Conservation (phyloP, 257 asterid species). For the Salvia rosmarinus region DNA sequence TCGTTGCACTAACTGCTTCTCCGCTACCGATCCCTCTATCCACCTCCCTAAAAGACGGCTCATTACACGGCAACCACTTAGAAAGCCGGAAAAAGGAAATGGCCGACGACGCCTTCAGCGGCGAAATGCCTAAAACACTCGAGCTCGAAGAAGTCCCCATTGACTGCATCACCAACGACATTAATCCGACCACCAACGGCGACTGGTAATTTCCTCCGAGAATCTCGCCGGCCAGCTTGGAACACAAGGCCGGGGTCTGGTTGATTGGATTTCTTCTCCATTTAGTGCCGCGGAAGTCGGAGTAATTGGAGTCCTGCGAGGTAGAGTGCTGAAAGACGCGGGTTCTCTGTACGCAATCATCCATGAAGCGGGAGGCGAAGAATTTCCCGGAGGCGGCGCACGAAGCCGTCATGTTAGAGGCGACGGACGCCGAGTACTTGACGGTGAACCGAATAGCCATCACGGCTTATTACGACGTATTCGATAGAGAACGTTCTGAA, state of each 20-base stretch:
- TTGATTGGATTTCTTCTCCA: constrained; percentile 25
- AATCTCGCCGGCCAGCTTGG: constrained; percentile 53
- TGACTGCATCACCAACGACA: constrained; percentile 62
- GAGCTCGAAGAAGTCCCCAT: constrained; percentile 37
- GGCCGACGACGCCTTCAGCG: constrained; percentile 52
- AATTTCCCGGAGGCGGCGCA: constrained; percentile 55
- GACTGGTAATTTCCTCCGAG: constrained; percentile 49
- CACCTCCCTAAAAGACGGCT: constrained; percentile 50
- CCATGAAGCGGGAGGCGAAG: constrained; percentile 55
- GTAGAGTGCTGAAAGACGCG: constrained; percentile 46
- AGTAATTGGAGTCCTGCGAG: constrained; percentile 45
- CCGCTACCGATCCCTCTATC: constrained; percentile 52
- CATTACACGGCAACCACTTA: constrained; percentile 82
- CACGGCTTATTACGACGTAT: constrained; percentile 27
- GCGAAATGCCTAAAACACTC: constrained; percentile 61
- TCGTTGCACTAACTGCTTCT: constrained; percentile 23
- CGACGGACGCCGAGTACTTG: constrained; percentile 72
- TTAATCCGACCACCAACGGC: constrained; percentile 57
- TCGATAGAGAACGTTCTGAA: neutral
- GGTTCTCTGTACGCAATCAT: constrained; percentile 54
- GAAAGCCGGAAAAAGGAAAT: constrained; percentile 63
- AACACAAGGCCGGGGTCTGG: constrained; percentile 44
- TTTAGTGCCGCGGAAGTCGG: constrained; percentile 37
- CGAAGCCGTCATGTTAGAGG: constrained; percentile 61
- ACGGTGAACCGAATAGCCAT: constrained; percentile 93